Base-by-base conservation (phyloP, 2,329 filamentous ascomycete genomes). In the Monilinia fructigena region DNA sequence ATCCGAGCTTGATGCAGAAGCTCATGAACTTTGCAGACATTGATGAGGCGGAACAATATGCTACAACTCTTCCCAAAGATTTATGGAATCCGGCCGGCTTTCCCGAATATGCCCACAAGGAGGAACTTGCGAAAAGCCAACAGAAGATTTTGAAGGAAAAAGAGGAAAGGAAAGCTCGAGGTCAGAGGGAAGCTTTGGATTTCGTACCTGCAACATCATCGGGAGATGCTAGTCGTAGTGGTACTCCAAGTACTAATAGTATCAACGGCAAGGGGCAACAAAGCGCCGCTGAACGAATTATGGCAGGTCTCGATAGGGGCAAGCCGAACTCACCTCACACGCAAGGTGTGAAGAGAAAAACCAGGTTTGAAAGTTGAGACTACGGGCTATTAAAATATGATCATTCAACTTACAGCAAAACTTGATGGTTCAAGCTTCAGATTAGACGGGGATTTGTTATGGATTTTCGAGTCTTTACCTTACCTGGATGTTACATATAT, bases 1-100 rank as follows among this genome's bases (percentile, higher is more conserved):
- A 94, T 74, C 91, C 91, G 2, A 85, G 84, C 53, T 79, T 93
- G 63, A 85, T 87, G 77, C 86, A 89, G 69, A 92, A 91, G 78
- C 80, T 94, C 65, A 82, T 92, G 79, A 82, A 81, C 31, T 93
- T 92, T 78, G 87, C 88, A 18, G 84, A 82, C 4, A 81, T 87
- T 28, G 79, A 78, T 47, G 79, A 80, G 47, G 79, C 81, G 60
- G 83, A 82, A 31, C 88, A 91, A 77, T 93, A 93, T 76, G 81
- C 80, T 42, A 91, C 87, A 8, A 87, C 87, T 1, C 74, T 89
- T 55, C 74, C 82, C 1, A 72, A 76, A 1, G 82, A 84, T 3
- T 70, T 88, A 7, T 90, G 86, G 85, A 80, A 89, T 70, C 85
- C 86, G 1, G 74, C 74, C 2, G 79, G 72, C 4, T 85, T 89